These are phyloP conservation scores for carrot (Daucus carota) DNA, from an alignment of 129 eudicot genomes.

Conservation along the genomic window DH1_v3.0 NC_030387.2:36177501-36178000, in stretches of 20 bases:
- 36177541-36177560: slow-evolving; percentile 90
- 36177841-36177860: slow-evolving; percentile 67
- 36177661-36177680: slow-evolving; percentile 96
- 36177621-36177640: slow-evolving; percentile 77
- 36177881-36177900: slow-evolving; percentile 97
- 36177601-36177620: slow-evolving; percentile 67
- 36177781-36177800: slow-evolving; percentile 62
- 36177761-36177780: slow-evolving; percentile 85
- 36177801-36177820: slow-evolving; percentile 38
- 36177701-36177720: slow-evolving; percentile 83
- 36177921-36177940: slow-evolving; percentile 87
- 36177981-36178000: slow-evolving; percentile 87
- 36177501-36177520: slow-evolving; percentile 89
- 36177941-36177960: slow-evolving; percentile 81
- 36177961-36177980: slow-evolving; percentile 83
- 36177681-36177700: slow-evolving; percentile 69
- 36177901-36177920: slow-evolving; percentile 87
- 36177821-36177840: slow-evolving; percentile 60
- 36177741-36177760: slow-evolving; percentile 93
- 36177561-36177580: slow-evolving; percentile 98
- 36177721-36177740: slow-evolving; percentile 90
- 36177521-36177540: slow-evolving; percentile 82
- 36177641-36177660: slow-evolving; percentile 77
- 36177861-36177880: slow-evolving; percentile 82
- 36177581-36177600: slow-evolving; percentile 86